phyloP scores from a whole-genome alignment of 257 asterid genomes.

The Euphrasia confusa region DNA sequence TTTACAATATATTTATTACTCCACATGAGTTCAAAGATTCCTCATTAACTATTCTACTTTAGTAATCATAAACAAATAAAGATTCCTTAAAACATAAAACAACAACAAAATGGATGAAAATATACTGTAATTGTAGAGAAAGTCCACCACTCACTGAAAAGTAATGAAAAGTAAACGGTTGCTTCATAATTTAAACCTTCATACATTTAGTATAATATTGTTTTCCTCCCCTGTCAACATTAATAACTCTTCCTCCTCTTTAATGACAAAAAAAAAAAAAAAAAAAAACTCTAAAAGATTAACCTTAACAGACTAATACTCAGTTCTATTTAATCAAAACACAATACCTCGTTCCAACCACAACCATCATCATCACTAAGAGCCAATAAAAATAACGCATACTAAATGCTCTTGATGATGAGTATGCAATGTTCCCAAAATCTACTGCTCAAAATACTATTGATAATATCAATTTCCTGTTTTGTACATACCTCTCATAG shows the following conservation, averaged over 20 bases:
- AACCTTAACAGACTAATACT: slow-evolving; percentile 42
- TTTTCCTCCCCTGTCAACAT: too few species aligned
- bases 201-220: slow-evolving; percentile 15
- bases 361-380: slow-evolving; percentile 24
- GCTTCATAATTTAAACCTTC: slow-evolving; percentile 31
- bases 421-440: slow-evolving; percentile 22
- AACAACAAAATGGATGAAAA: neutral
- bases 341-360: slow-evolving; percentile 36
- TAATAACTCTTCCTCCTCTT: slow-evolving; percentile 36
- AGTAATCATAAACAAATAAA: too few species aligned
- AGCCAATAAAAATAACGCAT: neutral
- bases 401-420: slow-evolving; percentile 37
- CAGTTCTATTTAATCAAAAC: slow-evolving; percentile 26
- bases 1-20: too few species aligned
- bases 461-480: slow-evolving; percentile 21
- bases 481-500: slow-evolving; percentile 35
- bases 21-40: too few species aligned
- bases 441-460: slow-evolving; percentile 22
- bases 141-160: slow-evolving; percentile 46
- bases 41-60: too few species aligned
- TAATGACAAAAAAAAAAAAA: too few species aligned
- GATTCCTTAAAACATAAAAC: neutral
- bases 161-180: slow-evolving; percentile 58
- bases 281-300: too few species aligned
- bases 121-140: slow-evolving; percentile 24